Conservation (phyloP, 163 green algal genomes). For the Smithsoniella earleae region DNA sequence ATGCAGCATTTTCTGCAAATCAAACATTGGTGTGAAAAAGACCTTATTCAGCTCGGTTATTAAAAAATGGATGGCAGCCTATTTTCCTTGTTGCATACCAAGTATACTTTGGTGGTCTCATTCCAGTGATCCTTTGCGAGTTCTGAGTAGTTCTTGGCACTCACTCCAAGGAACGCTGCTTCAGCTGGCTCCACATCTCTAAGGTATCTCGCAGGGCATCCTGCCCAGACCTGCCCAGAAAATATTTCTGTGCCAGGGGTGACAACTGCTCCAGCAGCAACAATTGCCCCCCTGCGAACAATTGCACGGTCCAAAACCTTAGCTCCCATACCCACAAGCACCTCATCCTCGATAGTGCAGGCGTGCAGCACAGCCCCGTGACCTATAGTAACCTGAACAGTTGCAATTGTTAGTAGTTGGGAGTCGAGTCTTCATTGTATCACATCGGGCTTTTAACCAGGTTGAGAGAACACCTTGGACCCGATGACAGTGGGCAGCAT, state of each 20-base stretch:
- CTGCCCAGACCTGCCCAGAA: conserved; percentile 63
- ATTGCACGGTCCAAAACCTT: conserved; percentile 79
- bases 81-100: no score
- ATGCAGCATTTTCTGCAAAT: conserved; percentile 10
- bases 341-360: conserved; percentile 79
- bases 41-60: no score
- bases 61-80: no score
- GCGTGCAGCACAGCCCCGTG: conserved; percentile 78
- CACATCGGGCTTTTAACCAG: no score
- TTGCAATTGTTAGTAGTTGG: background rate
- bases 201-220: conserved; percentile 76
- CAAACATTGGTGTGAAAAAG: no score
- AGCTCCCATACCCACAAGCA: conserved; percentile 90
- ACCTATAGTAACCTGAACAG: conserved; percentile 37
- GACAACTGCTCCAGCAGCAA: conserved; percentile 88
- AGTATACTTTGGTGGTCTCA: conserved; percentile 38
- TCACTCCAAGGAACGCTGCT: conserved; percentile 66
- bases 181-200: conserved; percentile 73
- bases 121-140: conserved; percentile 49
- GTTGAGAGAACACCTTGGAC: conserved; percentile 62
- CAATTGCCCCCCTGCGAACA: conserved; percentile 75
- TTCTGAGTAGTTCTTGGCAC: conserved; percentile 62
- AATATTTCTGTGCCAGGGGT: conserved; percentile 53
- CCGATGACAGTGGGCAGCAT: conserved; percentile 70
- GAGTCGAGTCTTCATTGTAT: no score